Evolutionary conservation across 2,329 filamentous ascomycete species (phyloP).

Genomic region (Aspergillus hortae): DNA sequence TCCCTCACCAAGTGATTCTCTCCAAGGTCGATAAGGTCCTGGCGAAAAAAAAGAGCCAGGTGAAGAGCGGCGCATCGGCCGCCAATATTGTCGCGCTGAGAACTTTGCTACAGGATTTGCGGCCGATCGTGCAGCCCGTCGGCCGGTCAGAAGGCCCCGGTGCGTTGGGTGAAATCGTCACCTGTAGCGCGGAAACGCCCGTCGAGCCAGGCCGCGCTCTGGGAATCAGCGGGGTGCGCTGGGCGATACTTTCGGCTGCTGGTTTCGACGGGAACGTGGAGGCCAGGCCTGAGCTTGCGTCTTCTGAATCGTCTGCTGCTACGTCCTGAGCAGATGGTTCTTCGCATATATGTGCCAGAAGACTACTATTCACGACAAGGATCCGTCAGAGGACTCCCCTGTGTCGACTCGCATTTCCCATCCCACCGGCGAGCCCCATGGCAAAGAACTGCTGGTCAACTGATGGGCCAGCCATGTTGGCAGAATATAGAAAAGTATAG

Average conservation of each 20-base stretch:
- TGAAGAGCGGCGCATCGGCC: slow-evolving; percentile 27
- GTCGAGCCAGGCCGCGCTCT: slow-evolving; percentile 47
- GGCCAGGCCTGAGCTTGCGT: slow-evolving; percentile 11
- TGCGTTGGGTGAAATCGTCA: slow-evolving; percentile 58
- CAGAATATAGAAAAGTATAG: too few relatives aligned
- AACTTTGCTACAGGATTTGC: slow-evolving; percentile 36
- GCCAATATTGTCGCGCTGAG: slow-evolving; percentile 34
- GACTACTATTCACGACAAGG: too few relatives aligned
- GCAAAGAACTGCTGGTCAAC: too few relatives aligned
- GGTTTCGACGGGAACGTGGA: slow-evolving; percentile 49
- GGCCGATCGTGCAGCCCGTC: slow-evolving; percentile 43
- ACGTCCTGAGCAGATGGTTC: background rate
- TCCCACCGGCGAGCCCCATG: too few relatives aligned
- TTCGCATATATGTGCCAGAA: background rate
- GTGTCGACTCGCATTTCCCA: too few relatives aligned
- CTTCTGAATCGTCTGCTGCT: slow-evolving; percentile 2
- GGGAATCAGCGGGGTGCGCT: slow-evolving; percentile 61
- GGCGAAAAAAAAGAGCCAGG: slow-evolving; percentile 27
- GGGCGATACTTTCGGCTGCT: slow-evolving; percentile 61
- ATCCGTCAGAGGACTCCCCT: too few relatives aligned
- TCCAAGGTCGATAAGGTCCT: slow-evolving; percentile 62
- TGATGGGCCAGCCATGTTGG: too few relatives aligned
- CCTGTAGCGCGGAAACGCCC: slow-evolving; percentile 52
- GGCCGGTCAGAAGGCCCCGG: slow-evolving; percentile 36
- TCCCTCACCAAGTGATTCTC: slow-evolving; percentile 64